Percentiles rank a stretch among this genome's conserved stretches.
Conservation (phyloP, 352 stramenopile genomes). For the Pythium biforme region DNA sequence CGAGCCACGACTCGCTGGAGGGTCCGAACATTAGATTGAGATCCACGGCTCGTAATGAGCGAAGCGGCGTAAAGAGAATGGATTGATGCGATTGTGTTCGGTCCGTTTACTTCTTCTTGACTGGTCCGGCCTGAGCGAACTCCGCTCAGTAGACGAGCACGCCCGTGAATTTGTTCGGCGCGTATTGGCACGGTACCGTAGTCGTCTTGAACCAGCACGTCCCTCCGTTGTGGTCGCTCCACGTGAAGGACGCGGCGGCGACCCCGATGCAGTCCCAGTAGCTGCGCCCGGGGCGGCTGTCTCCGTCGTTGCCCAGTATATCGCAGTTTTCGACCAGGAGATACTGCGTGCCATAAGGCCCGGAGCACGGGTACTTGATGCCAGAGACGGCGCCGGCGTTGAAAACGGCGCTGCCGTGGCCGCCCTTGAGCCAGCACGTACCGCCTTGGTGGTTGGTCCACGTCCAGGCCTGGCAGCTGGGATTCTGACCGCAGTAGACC, state of each 20-base stretch:
- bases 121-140: no score
- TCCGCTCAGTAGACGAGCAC: background rate
- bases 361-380: background rate
- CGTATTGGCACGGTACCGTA: background rate
- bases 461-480: conserved; percentile 5
- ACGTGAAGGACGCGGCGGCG: background rate
- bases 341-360: background rate
- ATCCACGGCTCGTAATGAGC: no score
- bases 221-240: conserved; percentile 1
- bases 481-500: no score
- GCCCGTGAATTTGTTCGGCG: background rate
- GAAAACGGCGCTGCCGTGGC: background rate
- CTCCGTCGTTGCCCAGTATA: background rate
- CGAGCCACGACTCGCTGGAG: no score
- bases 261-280: background rate
- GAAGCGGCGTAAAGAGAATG: no score
- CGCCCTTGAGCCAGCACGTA: conserved; percentile 56
- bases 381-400: no score
- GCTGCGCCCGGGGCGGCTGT: background rate
- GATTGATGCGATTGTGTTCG: no score
- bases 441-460: conserved; percentile 50
- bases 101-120: background rate
- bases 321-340: background rate
- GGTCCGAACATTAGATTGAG: no score
- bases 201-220: conserved; percentile 5